Evolutionary conservation across 1,284 basidiomycete genomes (phyloP).

Genomic region (Laetiporus sulphureus): DNA sequence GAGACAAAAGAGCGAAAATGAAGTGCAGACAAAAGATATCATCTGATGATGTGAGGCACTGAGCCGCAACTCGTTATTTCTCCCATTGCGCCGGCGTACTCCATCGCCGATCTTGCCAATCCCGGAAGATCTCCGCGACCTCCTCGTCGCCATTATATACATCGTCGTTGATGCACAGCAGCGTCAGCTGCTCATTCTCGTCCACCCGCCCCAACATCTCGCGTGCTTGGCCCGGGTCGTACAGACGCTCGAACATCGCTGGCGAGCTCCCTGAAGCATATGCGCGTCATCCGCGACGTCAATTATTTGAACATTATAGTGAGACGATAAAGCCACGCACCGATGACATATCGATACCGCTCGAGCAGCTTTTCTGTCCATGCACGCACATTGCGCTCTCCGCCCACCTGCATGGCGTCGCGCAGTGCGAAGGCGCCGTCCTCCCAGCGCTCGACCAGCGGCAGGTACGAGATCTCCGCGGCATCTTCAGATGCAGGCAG

Average conservation of each 20-base stretch:
- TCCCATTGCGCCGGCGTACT: conserved; percentile 20
- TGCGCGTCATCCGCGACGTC: background rate
- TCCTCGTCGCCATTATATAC: conserved; percentile 14
- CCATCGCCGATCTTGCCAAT: conserved; percentile 20
- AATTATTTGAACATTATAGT: background rate
- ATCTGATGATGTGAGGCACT: too few species aligned
- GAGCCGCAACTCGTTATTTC: conserved; percentile 1
- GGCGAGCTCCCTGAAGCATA: conserved; percentile 15
- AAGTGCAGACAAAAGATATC: too few species aligned
- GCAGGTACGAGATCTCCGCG: conserved; percentile 29
- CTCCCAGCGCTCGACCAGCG: conserved; percentile 29
- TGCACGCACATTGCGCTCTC: conserved; percentile 28
- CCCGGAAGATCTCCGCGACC: conserved; percentile 14
- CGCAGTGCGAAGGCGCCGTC: conserved; percentile 35
- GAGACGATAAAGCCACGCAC: conserved; percentile 11
- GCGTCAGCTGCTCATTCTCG: conserved; percentile 13
- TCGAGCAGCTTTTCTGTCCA: conserved; percentile 36
- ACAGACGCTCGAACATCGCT: conserved; percentile 19
- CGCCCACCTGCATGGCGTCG: conserved; percentile 27
- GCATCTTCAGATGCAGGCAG: conserved; percentile 10
- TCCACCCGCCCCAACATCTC: conserved; percentile 10
- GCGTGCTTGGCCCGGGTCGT: conserved; percentile 11
- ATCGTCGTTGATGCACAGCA: conserved; percentile 26
- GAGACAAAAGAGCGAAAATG: too few species aligned
- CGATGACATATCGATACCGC: conserved; percentile 35